Conservation (phyloP, 2,329 filamentous ascomycete genomes). For the Epichloe coenophiala region DNA sequence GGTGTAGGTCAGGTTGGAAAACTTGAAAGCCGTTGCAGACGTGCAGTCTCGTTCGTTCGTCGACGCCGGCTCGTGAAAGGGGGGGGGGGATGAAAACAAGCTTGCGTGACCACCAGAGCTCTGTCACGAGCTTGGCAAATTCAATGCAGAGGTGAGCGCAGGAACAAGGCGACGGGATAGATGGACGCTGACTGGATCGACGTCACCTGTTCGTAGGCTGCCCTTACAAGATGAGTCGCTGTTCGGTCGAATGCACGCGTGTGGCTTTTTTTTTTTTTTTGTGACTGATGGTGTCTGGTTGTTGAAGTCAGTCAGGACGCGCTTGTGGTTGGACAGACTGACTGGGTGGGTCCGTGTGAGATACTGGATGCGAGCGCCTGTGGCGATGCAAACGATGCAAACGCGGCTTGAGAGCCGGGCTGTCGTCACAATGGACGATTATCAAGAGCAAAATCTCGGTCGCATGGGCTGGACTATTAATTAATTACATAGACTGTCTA, state of each 20-base stretch:
- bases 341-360: background rate
- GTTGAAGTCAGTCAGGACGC: slow-evolving; percentile 2
- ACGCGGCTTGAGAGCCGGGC: background rate
- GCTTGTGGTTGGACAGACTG: slow-evolving; percentile 4
- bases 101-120: background rate
- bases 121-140: background rate
- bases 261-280: slow-evolving; percentile 2
- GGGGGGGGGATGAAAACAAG: too few species aligned
- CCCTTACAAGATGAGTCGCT: background rate
- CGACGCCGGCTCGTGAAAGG: background rate
- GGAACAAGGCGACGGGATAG: background rate
- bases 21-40: background rate
- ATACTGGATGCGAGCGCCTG: too few species aligned
- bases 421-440: background rate
- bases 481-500: too few species aligned
- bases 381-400: background rate
- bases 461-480: background rate
- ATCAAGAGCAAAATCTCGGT: background rate
- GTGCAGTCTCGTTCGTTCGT: background rate
- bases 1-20: background rate
- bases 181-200: background rate
- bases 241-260: slow-evolving; percentile 2
- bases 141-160: background rate
- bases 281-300: background rate
- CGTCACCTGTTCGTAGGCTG: slow-evolving; percentile 3